These are phyloP conservation scores for Trypanosoma melophagium DNA, from an alignment of 208 protist genomes.

Conservation along the genomic window DNA sequence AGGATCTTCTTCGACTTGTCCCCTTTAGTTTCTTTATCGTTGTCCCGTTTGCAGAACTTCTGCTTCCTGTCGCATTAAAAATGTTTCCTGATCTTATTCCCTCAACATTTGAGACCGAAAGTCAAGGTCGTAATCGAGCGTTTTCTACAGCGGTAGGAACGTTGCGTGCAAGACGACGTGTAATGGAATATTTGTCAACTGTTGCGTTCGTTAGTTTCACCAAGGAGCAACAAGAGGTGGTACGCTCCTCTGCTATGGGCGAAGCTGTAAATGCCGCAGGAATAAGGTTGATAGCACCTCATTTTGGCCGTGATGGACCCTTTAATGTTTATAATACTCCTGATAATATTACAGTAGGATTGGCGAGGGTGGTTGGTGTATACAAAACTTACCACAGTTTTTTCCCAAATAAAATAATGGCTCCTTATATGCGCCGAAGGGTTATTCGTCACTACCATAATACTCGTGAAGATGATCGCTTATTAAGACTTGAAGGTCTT, in stretches of 20 bases:
- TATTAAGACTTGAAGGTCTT: constrained; percentile 79
- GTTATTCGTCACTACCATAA: constrained; percentile 81
- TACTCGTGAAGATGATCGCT: constrained; percentile 77
- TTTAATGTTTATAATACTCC: constrained; percentile 87
- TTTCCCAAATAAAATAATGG: constrained; percentile 55
- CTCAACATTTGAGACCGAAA: constrained; percentile 93
- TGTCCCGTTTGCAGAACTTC: constrained; percentile 95
- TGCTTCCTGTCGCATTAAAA: constrained; percentile 94
- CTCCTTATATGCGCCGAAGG: constrained; percentile 61
- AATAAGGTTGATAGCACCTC: constrained; percentile 73
- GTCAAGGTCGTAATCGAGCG: constrained; percentile 79
- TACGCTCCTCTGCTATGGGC: constrained; percentile 67
- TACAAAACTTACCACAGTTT: constrained; percentile 78
- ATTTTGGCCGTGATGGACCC: constrained; percentile 73
- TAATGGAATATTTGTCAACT: constrained; percentile 86
- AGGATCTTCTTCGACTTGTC: constrained; percentile 94
- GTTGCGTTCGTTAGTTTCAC: constrained; percentile 79
- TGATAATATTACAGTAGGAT: constrained; percentile 64
- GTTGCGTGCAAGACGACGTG: constrained; percentile 71
- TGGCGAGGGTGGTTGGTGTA: constrained; percentile 69
- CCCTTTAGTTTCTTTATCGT: constrained; percentile 97
- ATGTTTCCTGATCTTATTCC: constrained; percentile 97
- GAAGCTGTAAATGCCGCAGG: constrained; percentile 77
- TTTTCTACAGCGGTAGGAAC: constrained; percentile 78
- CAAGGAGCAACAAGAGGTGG: constrained; percentile 78